phyloP scores from a whole-genome alignment of 1,284 basidiomycete genomes.

The Ganoderma boninense region DNA sequence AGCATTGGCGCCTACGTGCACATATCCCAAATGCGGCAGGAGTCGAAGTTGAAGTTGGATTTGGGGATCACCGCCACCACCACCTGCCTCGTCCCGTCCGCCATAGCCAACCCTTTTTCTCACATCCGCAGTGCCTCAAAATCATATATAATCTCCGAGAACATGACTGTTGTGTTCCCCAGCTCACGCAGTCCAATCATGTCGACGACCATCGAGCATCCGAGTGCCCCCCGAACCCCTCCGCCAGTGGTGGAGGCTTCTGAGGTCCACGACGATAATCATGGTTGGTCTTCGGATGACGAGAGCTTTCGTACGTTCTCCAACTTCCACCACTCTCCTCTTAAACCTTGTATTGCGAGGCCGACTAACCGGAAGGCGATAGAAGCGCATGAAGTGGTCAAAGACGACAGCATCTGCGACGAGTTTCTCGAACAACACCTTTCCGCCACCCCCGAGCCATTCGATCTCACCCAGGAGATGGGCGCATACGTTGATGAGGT shows the following conservation, averaged over 20 bases:
- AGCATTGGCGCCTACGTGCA: too few relatives aligned
- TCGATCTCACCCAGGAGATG: neutral
- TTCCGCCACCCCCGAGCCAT: neutral
- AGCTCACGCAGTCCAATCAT: constrained; percentile 19
- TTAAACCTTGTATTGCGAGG: neutral
- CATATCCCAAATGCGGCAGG: too few relatives aligned
- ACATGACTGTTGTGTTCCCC: constrained; percentile 13
- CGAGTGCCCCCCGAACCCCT: constrained; percentile 11
- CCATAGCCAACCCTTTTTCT: neutral
- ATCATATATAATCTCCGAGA: neutral
- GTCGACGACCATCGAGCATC: constrained; percentile 7
- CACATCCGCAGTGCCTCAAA: constrained; percentile 65
- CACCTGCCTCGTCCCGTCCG: too few relatives aligned
- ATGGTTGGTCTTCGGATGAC: neutral
- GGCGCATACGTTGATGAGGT: neutral
- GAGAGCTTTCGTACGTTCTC: constrained; percentile 7
- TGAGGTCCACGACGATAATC: constrained; percentile 6
- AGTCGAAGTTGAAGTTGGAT: too few relatives aligned
- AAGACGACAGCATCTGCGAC: neutral
- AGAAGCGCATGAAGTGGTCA: neutral
- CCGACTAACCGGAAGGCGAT: neutral
- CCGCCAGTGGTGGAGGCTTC: neutral
- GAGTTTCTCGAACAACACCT: neutral
- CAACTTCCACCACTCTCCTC: neutral
- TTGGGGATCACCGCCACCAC: too few relatives aligned